Evolutionary conservation across 2,329 filamentous ascomycete genomes (phyloP), one percentile per base, ranked within the genome.

Genomic region (Fusarium penzigii): DNA sequence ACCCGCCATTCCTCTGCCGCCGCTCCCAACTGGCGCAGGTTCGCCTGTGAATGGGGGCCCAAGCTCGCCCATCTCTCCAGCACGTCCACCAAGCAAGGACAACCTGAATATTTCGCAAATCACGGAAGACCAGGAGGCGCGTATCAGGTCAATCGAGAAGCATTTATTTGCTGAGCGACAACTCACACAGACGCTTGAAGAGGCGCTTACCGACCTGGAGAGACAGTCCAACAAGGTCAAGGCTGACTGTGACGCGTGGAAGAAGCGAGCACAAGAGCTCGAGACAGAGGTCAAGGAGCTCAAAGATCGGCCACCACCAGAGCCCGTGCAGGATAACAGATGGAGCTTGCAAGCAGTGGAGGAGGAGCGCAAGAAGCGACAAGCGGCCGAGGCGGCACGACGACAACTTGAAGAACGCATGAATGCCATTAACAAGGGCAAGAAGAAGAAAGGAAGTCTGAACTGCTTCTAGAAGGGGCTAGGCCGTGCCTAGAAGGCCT

Each of bases 151-250:
- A 7, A 96, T 99, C 57, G 93, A 99, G 78, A 97, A 97, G 78
- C 92, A 97, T 68, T 82, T 99, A 20, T 88, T 89, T 59, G 94
- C 94, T 4, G 94, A 99, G 78, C 96, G 96, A 70, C 93, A 97
- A 71, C 86, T 99, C 53, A 99, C 93, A 1, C 88, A 90, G 44
- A 97, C 93, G 2, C 82, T 99, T 39, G 94, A 99, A 72, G 93
- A 97, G 74, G 94, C 94, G 7, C 84, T 99, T 29, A 93, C 91
- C 2, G 94, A 99, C 65, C 84, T 99, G 38, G 94, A 99, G 74
- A 84, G 85, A 50, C 92, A 95, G 64, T 92, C 89, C 65, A 95
- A 93, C 73, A 93, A 93, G 78, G 86, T 93, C 71, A 96, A 95
- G 78, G 78, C 85, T 3, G 94, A 99, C 72, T 88, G 90, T 70